Conservation (phyloP, 139 green algal species). For the Penium margaritaceum region DNA sequence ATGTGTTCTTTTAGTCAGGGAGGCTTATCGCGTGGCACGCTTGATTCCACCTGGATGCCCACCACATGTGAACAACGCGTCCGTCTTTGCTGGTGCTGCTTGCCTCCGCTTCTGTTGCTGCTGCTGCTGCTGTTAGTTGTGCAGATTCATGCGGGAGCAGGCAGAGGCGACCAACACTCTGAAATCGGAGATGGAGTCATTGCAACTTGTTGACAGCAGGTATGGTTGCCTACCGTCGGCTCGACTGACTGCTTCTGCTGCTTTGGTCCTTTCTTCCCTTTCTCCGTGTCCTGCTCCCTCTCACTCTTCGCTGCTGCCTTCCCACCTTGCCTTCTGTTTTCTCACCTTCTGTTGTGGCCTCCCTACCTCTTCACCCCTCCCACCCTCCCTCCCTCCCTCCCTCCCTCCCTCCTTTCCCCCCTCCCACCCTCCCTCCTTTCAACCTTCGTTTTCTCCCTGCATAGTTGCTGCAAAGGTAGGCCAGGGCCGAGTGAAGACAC, state of each 20-base stretch:
- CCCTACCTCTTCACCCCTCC: background rate
- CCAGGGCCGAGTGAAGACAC: too few relatives aligned
- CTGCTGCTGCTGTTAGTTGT: too few relatives aligned
- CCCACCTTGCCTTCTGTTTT: background rate
- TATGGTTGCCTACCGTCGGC: background rate
- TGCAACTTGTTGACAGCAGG: background rate
- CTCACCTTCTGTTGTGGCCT: background rate
- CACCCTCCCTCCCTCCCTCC: background rate
- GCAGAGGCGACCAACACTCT: background rate
- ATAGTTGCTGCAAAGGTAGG: too few relatives aligned
- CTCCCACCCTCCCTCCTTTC: background rate
- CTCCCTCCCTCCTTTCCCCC: background rate
- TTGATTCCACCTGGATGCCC: too few relatives aligned
- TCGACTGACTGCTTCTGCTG: background rate
- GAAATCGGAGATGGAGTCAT: background rate
- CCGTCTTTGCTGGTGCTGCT: too few relatives aligned
- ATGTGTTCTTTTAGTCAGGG: too few relatives aligned
- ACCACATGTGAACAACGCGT: too few relatives aligned
- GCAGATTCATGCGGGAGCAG: conserved; percentile 3
- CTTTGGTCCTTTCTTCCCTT: background rate
- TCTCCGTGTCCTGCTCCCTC: background rate
- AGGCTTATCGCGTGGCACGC: too few relatives aligned
- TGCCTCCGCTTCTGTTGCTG: too few relatives aligned
- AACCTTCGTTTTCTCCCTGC: too few relatives aligned
- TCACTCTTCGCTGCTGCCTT: background rate